Evolutionary conservation across 805 yeast species (phyloP).

Genomic region (Myxozyma neotropica): DNA sequence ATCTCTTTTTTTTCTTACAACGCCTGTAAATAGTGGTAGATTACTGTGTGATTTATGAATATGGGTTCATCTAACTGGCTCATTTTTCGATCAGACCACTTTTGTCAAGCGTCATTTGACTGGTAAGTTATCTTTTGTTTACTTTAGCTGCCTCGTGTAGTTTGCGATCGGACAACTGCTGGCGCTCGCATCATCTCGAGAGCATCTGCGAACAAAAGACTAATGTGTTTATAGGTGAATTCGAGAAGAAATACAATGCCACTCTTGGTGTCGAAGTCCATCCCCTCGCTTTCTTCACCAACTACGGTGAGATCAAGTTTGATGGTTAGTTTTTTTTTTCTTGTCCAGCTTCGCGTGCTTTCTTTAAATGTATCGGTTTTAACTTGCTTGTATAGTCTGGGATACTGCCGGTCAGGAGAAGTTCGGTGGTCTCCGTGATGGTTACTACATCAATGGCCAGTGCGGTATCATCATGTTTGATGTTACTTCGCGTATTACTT

Average conservation of each 20-base stretch:
- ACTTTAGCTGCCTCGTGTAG: background rate
- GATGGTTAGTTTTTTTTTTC: conserved; percentile 48
- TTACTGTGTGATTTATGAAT: background rate
- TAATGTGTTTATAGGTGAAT: conserved; percentile 64
- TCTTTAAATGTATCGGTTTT: background rate
- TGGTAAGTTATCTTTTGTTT: conserved; percentile 34
- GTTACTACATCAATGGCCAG: conserved; percentile 99
- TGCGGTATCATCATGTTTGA: conserved; percentile 99
- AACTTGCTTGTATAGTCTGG: conserved; percentile 63
- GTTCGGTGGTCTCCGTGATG: conserved; percentile 99
- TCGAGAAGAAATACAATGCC: conserved; percentile 98
- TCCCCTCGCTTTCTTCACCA: conserved; percentile 97
- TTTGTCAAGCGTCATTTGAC: conserved; percentile 99
- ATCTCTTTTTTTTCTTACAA: background rate
- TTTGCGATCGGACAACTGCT: background rate
- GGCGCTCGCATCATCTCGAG: background rate
- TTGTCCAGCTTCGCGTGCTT: background rate
- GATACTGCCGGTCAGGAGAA: conserved; percentile 99
- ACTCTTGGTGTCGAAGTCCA: conserved; percentile 99
- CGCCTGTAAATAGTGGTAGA: background rate
- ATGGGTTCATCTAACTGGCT: background rate
- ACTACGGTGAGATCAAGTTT: conserved; percentile 97
- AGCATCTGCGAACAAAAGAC: background rate
- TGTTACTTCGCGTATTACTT: conserved; percentile 98
- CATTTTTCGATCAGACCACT: conserved; percentile 63